Base-by-base conservation (phyloP, 345 rosid species). In the Brassica nigra region DNA sequence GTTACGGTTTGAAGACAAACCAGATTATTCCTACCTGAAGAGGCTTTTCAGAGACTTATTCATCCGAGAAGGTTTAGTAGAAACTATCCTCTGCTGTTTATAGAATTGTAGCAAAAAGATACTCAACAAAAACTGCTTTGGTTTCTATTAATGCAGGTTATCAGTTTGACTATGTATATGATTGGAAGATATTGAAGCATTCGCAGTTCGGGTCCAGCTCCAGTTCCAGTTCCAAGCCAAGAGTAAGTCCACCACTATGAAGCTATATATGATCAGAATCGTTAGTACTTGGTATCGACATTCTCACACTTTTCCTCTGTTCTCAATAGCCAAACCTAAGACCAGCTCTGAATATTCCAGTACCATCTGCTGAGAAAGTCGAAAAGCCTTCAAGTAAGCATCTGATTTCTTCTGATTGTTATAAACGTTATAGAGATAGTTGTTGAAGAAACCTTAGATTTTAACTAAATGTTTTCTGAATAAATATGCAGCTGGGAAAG, bases 21-120 rank as follows among this genome's bases (percentile, higher is more conserved):
- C 99, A 11, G 99, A 95, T 75, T 93, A 95, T 83, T 87, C 99
- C 52, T 95, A 93, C 86, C 80, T 95, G 85, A 91, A 93, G 88
- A 90, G 96, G 86, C 93, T 95, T 36, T 95, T 95, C 84, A 86
- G 97, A 18, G 99, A 95, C 42, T 85, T 95, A 73, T 95, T 95
- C 67, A 93, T 93, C 83, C 89, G 96, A 67, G 99, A 93, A 90
- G 89, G 99, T 95, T 69, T 27, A 63, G 2, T 33, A 33, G 6
- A 33, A 33, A 33, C 5, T 4, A 12, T 18, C 18, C 18, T 18
- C 18, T 18, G 18, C 12, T 29, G 20, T 20, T 55, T 66, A 33
- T 27, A 49, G 4, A 2, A 12, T 16, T 27, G 27, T 10, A 68
- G 49, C 49, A 42, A 16, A 28, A 63, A 3, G 4, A 23, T 2